Conservation (phyloP, 306 rosid genomes). For the Gillenia trifoliata region DNA sequence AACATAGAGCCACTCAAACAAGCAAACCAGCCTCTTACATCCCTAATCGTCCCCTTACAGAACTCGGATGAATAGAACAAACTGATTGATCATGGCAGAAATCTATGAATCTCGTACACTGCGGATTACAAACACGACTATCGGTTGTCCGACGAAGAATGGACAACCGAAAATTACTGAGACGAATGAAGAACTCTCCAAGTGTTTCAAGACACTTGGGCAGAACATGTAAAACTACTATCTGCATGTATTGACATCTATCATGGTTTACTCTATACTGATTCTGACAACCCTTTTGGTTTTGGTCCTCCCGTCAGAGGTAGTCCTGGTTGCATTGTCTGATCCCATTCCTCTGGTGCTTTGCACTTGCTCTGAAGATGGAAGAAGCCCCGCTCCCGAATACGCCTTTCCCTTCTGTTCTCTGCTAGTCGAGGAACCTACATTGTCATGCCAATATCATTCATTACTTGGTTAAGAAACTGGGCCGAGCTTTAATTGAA, state of each 20-base stretch:
- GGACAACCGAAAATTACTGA: background rate
- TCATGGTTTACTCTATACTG: slow-evolving; percentile 51
- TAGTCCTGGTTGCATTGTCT: slow-evolving; percentile 19
- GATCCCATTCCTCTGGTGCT: slow-evolving; percentile 25
- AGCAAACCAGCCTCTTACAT: too few species aligned
- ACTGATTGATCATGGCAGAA: too few species aligned
- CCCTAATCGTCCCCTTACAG: too few species aligned
- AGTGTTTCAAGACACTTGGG: background rate
- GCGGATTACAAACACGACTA: background rate
- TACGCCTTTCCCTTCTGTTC: slow-evolving; percentile 12
- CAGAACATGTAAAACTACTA: background rate
- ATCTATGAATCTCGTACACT: too few species aligned
- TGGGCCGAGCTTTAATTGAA: background rate
- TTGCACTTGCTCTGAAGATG: slow-evolving; percentile 21
- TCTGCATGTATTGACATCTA: too few species aligned
- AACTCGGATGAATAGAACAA: too few species aligned
- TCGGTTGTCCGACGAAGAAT: background rate
- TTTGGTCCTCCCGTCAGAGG: slow-evolving; percentile 38
- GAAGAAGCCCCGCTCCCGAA: slow-evolving; percentile 27
- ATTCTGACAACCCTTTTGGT: slow-evolving; percentile 67
- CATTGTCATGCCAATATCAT: background rate
- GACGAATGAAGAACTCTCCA: background rate
- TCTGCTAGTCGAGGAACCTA: slow-evolving; percentile 37
- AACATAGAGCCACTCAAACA: too few species aligned
- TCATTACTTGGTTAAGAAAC: background rate